Conservation (phyloP, 108 stramenopile genomes). For the Cyclostephanos invisitatus region DNA sequence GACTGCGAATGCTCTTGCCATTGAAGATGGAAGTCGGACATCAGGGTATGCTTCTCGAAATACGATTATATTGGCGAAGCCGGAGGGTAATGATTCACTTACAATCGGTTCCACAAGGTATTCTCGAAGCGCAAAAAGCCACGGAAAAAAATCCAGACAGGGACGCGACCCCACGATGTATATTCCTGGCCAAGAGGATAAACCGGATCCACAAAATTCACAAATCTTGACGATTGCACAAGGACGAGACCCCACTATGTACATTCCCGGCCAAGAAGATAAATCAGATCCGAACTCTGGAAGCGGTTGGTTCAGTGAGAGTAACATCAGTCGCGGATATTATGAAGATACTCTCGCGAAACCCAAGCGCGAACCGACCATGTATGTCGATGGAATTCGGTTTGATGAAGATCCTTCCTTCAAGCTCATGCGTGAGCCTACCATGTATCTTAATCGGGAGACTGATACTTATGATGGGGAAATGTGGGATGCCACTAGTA, state of each 20-base stretch:
- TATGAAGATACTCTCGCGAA: background rate
- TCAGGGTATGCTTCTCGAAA: background rate
- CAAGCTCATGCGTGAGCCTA: background rate
- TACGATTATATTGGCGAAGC: background rate
- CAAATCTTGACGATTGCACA: too few relatives aligned
- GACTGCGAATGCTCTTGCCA: background rate
- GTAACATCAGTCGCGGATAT: background rate
- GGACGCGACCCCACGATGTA: constrained; percentile 14
- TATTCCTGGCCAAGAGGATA: constrained; percentile 14
- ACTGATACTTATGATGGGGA: background rate
- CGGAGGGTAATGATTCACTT: background rate
- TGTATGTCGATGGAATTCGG: background rate
- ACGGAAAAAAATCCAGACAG: background rate
- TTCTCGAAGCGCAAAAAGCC: background rate
- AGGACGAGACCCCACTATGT: constrained; percentile 3
- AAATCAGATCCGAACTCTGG: too few relatives aligned
- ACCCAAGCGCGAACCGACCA: constrained; percentile 1
- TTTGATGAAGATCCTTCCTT: background rate
- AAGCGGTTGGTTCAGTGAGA: background rate
- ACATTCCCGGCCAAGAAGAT: background rate
- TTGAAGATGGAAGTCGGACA: background rate
- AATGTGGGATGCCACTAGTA: background rate
- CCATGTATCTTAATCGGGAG: too few relatives aligned
- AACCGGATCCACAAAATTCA: constrained; percentile 4
- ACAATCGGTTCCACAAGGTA: background rate